Evolutionary conservation across 2,329 filamentous ascomycete species (phyloP).

Genomic region (Samsoniella hepiali): DNA sequence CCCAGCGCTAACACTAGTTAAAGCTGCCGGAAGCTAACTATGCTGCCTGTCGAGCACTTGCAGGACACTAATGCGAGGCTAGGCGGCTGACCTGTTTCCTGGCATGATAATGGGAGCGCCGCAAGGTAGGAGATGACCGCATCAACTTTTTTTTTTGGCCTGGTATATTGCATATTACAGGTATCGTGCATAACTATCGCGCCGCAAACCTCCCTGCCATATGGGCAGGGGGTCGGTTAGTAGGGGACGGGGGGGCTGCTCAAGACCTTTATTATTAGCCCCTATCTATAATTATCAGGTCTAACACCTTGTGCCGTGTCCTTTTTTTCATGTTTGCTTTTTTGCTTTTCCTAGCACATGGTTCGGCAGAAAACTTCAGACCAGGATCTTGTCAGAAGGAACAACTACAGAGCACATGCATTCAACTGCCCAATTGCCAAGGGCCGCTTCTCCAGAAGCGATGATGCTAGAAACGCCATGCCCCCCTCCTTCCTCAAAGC

Average conservation of each 20-base stretch:
- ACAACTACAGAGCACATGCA: not conserved
- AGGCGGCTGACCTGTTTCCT: not conserved
- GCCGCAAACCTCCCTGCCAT: not conserved
- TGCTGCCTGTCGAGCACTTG: not conserved
- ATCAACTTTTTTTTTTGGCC: not conserved
- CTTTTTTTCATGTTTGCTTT: not conserved
- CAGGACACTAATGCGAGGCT: conserved; percentile 16
- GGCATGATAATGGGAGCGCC: not conserved
- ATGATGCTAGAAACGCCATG: not conserved
- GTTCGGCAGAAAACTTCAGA: not conserved
- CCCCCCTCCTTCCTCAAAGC: not conserved
- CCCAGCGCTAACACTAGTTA: not conserved
- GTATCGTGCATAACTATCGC: not conserved
- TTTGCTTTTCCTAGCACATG: not conserved
- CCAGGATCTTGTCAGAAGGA: not conserved
- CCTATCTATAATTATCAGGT: not conserved
- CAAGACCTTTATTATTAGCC: not conserved
- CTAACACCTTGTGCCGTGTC: not conserved
- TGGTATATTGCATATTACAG: not conserved
- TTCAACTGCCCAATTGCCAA: not conserved
- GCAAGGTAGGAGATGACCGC: not conserved
- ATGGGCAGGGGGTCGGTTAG: not conserved
- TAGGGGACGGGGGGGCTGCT: not conserved
- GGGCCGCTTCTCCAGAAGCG: not conserved
- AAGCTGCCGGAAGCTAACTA: not conserved